These are phyloP conservation scores for Colletotrichum brevisporum DNA, from an alignment of 2,329 filamentous ascomycete species.

Conservation along the genomic window DNA sequence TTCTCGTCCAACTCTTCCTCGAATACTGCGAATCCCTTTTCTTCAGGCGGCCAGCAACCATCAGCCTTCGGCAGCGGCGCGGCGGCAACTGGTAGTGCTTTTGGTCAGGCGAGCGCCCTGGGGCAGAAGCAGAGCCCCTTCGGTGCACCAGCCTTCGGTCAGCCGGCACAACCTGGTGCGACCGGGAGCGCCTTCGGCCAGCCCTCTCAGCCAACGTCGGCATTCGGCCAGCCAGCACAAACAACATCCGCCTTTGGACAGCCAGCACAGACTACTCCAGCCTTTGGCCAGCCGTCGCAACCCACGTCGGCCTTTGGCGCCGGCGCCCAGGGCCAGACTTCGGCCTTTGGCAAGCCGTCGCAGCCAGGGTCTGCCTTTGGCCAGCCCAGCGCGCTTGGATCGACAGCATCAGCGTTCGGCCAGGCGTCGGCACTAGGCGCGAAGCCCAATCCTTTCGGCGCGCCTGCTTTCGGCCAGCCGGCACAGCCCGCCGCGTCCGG, in stretches of 20 bases:
- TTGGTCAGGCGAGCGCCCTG: constrained; percentile 59
- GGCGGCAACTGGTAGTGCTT: constrained; percentile 49
- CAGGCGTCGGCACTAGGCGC: constrained; percentile 53
- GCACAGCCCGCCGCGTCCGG: constrained; percentile 19
- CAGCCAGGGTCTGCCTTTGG: constrained; percentile 51
- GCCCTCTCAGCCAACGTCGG: constrained; percentile 47
- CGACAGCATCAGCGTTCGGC: constrained; percentile 50
- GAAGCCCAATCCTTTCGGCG: constrained; percentile 48
- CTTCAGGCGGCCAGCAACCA: constrained; percentile 17
- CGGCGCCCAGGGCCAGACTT: constrained; percentile 51
- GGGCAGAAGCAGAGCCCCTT: constrained; percentile 49
- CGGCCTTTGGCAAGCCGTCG: constrained; percentile 56
- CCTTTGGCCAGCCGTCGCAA: constrained; percentile 56
- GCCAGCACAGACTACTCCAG: constrained; percentile 47
- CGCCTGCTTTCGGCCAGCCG: constrained; percentile 43
- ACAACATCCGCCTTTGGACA: constrained; percentile 52
- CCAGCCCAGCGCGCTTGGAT: constrained; percentile 46
- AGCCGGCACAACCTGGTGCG: constrained; percentile 49
- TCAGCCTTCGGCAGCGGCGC: constrained; percentile 26
- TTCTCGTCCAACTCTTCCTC: constrained; percentile 45
- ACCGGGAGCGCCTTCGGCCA: constrained; percentile 51
- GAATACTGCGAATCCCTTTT: constrained; percentile 36
- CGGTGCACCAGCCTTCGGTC: constrained; percentile 56
- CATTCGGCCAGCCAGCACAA: constrained; percentile 56
- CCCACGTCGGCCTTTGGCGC: constrained; percentile 48